phyloP scores from a whole-genome alignment of 1,284 basidiomycete species.

The Leccinum fuscescens region DNA sequence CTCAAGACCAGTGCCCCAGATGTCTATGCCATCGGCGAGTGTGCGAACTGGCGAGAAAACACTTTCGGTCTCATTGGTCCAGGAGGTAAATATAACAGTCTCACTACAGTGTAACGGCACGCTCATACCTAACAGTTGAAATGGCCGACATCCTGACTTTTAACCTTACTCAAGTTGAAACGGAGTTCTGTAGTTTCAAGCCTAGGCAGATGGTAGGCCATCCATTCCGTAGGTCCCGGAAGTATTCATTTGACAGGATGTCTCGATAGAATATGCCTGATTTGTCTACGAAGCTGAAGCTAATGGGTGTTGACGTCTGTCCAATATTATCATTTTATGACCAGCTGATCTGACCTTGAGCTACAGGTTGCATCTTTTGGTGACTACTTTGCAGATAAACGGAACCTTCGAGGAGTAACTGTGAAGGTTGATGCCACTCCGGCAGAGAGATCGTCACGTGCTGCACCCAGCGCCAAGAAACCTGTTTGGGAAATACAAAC shows the following conservation, averaged over 20 bases:
- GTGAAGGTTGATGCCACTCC: not conserved
- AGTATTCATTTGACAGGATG: conserved; percentile 26
- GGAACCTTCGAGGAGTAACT: conserved; percentile 11
- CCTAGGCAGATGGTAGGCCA: conserved; percentile 47
- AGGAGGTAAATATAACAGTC: conserved; percentile 38
- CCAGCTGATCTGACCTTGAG: conserved; percentile 1
- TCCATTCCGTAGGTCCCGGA: conserved; percentile 30
- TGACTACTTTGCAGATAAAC: conserved; percentile 71
- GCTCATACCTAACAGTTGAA: conserved; percentile 40
- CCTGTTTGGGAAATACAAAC: conserved; percentile 19
- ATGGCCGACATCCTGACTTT: conserved; percentile 77
- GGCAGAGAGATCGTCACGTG: not conserved
- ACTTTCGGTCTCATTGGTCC: conserved; percentile 73
- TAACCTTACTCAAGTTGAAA: conserved; percentile 61
- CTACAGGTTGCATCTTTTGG: conserved; percentile 68
- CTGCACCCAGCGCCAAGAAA: not conserved
- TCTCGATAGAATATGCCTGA: conserved; percentile 49
- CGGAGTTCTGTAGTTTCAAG: conserved; percentile 44
- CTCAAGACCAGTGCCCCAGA: conserved; percentile 57
- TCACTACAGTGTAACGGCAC: not conserved
- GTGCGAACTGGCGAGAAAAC: conserved; percentile 66
- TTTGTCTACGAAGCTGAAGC: conserved; percentile 62
- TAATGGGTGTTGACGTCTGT: conserved; percentile 71
- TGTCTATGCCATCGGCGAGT: conserved; percentile 77
- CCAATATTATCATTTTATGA: not conserved